phyloP scores from a whole-genome alignment of 768 basidiomycete species.

The Heimioporus sp. region DNA sequence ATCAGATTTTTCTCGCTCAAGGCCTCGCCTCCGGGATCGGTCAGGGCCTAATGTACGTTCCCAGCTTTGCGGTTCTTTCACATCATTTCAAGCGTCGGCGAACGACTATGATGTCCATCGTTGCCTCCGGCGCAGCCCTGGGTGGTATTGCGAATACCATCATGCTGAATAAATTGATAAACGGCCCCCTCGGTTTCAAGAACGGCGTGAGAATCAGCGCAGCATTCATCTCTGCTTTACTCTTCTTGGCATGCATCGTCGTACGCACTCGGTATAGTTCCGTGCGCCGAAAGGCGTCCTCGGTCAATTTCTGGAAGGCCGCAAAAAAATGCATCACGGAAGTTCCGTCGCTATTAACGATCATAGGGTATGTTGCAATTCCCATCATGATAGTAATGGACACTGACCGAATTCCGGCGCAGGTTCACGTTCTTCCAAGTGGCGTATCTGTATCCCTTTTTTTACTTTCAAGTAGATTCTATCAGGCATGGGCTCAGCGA shows the following conservation, averaged over 20 bases:
- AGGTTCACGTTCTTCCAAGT: slow-evolving; percentile 32
- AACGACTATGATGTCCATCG: slow-evolving; percentile 44
- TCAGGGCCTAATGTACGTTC: slow-evolving; percentile 44
- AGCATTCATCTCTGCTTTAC: slow-evolving; percentile 34
- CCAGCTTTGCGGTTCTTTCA: slow-evolving; percentile 40
- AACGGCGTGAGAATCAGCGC: slow-evolving; percentile 40
- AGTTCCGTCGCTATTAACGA: slow-evolving; percentile 23
- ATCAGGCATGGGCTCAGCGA: slow-evolving; percentile 45
- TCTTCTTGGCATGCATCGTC: slow-evolving; percentile 38
- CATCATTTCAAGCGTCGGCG: slow-evolving; percentile 44
- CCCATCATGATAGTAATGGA: not conserved
- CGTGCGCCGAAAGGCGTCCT: not conserved
- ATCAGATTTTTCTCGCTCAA: slow-evolving; percentile 43
- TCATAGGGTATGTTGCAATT: slow-evolving; percentile 16
- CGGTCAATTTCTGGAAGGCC: slow-evolving; percentile 15
- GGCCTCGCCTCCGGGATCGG: slow-evolving; percentile 43
- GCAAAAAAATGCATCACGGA: slow-evolving; percentile 22
- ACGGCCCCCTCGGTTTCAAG: slow-evolving; percentile 45
- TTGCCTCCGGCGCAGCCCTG: slow-evolving; percentile 45
- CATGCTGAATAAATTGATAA: slow-evolving; percentile 50
- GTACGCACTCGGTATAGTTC: slow-evolving; percentile 33
- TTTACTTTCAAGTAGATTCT: slow-evolving; percentile 58
- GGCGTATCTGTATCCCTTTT: slow-evolving; percentile 49
- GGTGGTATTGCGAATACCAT: slow-evolving; percentile 60
- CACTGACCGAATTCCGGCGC: not conserved